These are phyloP conservation scores for Spergularia bocconei DNA, from an alignment of 148 eudicot genomes.

Conservation along the genomic window DNA sequence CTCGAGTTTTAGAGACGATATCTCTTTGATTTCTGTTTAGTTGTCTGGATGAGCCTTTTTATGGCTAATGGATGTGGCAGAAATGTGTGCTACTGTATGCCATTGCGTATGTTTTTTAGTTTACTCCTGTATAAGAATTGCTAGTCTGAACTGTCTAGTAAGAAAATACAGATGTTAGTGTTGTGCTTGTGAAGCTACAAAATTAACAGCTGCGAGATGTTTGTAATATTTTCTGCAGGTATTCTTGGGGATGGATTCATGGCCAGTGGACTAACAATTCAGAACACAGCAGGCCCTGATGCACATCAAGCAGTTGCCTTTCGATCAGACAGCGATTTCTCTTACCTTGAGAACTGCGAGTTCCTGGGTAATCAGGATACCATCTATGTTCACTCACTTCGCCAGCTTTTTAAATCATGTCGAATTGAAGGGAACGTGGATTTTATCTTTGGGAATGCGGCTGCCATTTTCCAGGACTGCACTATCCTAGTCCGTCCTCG, in stretches of 20 bases:
- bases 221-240: slow-evolving; percentile 17
- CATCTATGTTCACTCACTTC: slow-evolving; percentile 32
- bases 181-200: slow-evolving; percentile 7
- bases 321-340: slow-evolving; percentile 34
- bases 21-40: too few species aligned
- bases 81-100: too few species aligned
- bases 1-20: too few species aligned
- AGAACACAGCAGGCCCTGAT: slow-evolving; percentile 43
- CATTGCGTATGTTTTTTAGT: too few species aligned
- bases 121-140: too few species aligned
- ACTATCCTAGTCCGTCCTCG: slow-evolving; percentile 33
- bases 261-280: slow-evolving; percentile 31
- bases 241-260: slow-evolving; percentile 39
- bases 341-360: slow-evolving; percentile 33
- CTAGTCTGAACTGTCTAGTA: too few species aligned
- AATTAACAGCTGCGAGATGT: not conserved
- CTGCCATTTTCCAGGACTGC: slow-evolving; percentile 40
- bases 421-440: slow-evolving; percentile 36
- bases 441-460: slow-evolving; percentile 41
- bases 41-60: too few species aligned
- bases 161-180: too few species aligned
- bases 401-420: slow-evolving; percentile 35
- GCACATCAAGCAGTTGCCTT: slow-evolving; percentile 43
- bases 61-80: too few species aligned
- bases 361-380: slow-evolving; percentile 39